Evolutionary conservation across 1,284 basidiomycete species (phyloP), one percentile per base, ranked within the genome.

Genomic region (Rhodotorula sp.): DNA sequence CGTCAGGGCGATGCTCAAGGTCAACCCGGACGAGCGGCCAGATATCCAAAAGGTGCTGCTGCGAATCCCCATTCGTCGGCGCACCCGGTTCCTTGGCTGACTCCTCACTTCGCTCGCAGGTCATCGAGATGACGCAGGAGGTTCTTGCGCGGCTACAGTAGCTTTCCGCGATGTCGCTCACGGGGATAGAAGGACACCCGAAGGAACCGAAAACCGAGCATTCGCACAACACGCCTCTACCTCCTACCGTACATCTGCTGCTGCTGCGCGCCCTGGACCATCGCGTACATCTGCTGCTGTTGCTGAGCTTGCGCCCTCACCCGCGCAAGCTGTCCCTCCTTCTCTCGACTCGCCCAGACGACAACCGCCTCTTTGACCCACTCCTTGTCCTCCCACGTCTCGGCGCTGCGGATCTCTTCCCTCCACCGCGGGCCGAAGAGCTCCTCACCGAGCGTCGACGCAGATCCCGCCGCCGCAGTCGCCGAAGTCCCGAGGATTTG

Each of bases 1-100:
- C 63, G 91, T 97, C 67, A 90, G 94, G 79, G 83, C 83, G 63
- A 90, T 91, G 88, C 81, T 96, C 59, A 89, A 89, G 71, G 85
- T 89, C 39, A 88, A 95, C 74, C 90, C 92, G 13, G 82, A 84
- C 62, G 86, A 92, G 44, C 81, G 94, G 68, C 92, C 92, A 17
- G 87, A 90, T 80, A 93, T 96, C 51, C 86, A 93, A 73, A 82
- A 88, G 85, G 92, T 91, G 66, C 60, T n/a, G 68, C 32, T 34
- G 44, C 20, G 24, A 8, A 1, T 7, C 22, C 20, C 10, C 9
- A 30, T 29, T 39, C 22, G n/a, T 0, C 17, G 29, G 0, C n/a
- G 24, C n/a, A 2, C 2, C 1, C 15, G 46, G 30, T 13, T 29
- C 7, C 0, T 29, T 30, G 19, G 20, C 15, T 30, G 49, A 39